Percentiles rank a stretch among this genome's conserved stretches.
phyloP scores from a whole-genome alignment of 2,329 filamentous ascomycete genomes.

The Thielaviopsis musarum region DNA sequence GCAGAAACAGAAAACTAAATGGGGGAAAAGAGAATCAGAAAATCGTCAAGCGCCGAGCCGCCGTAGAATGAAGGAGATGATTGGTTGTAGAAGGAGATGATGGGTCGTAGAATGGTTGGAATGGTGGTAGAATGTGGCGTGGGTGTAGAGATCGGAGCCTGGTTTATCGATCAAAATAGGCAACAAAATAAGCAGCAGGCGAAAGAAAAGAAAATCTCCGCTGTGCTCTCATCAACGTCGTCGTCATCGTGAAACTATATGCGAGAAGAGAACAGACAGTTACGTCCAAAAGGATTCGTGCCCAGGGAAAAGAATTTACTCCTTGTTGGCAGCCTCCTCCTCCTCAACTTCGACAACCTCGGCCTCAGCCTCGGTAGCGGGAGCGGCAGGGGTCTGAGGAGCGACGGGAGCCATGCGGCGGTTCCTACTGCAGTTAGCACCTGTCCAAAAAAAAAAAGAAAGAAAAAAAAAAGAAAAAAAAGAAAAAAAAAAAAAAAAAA shows the following conservation, averaged over 20 bases:
- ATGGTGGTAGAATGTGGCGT: too few relatives aligned
- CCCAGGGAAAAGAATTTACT: not conserved
- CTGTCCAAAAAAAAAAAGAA: not conserved
- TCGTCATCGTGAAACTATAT: conserved; percentile 12
- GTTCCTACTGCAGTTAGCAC: not conserved
- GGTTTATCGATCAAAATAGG: not conserved
- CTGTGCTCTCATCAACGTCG: not conserved
- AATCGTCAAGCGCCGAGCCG: not conserved
- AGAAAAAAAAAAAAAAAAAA: not conserved
- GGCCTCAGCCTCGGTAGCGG: conserved; percentile 10
- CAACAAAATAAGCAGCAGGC: not conserved
- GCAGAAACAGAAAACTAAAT: not conserved
- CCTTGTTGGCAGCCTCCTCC: not conserved
- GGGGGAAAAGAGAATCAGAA: not conserved
- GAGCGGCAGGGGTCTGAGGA: conserved; percentile 17
- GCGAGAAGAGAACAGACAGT: conserved; percentile 12
- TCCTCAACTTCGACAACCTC: not conserved
- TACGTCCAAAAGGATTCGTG: not conserved
- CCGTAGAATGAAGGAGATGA: not conserved
- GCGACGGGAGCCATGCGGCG: not conserved
- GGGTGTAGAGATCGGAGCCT: too few relatives aligned
- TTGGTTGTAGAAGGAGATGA: not conserved
- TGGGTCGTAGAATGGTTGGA: not conserved
- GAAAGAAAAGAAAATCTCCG: not conserved
- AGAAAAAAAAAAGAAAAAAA: not conserved